phyloP scores from a whole-genome alignment of 345 rosid genomes.

The Murraya koenigii region DNA sequence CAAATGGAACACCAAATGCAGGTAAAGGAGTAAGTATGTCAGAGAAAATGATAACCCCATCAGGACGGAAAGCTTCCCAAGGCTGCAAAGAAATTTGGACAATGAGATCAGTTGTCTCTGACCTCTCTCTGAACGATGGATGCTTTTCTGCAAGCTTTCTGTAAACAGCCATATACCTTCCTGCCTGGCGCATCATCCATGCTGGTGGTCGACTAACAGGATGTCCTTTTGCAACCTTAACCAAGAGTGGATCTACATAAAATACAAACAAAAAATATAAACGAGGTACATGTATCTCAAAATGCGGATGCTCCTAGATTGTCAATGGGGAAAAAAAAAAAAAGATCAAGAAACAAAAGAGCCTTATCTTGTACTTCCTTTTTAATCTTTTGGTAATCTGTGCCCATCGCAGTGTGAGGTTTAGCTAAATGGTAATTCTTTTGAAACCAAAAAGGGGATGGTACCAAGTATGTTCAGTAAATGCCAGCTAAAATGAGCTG shows the following conservation, averaged over 20 bases:
- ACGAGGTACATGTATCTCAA: background rate
- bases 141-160: constrained; percentile 90
- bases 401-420: background rate
- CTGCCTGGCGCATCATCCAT: constrained; percentile 99
- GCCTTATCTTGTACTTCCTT: background rate
- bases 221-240: constrained; percentile 88
- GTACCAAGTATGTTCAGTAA: background rate
- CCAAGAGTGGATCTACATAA: constrained; percentile 67
- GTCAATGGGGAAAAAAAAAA: background rate
- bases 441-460: background rate
- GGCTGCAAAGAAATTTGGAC: constrained; percentile 96
- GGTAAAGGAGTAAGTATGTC: constrained; percentile 94
- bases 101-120: constrained; percentile 92
- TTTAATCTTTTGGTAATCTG: background rate
- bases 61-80: constrained; percentile 89
- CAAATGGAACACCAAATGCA: constrained; percentile 91
- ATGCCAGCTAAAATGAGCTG: background rate
- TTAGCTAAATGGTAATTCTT: background rate
- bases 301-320: background rate
- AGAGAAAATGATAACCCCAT: constrained; percentile 91
- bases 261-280: constrained; percentile 15
- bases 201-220: constrained; percentile 83
- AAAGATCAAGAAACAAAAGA: background rate
- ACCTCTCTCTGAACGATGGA: constrained; percentile 91
- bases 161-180: constrained; percentile 96